Evolutionary conservation across 1,284 basidiomycete genomes (phyloP).

Genomic region (Microbotryum silenes-acaulis): DNA sequence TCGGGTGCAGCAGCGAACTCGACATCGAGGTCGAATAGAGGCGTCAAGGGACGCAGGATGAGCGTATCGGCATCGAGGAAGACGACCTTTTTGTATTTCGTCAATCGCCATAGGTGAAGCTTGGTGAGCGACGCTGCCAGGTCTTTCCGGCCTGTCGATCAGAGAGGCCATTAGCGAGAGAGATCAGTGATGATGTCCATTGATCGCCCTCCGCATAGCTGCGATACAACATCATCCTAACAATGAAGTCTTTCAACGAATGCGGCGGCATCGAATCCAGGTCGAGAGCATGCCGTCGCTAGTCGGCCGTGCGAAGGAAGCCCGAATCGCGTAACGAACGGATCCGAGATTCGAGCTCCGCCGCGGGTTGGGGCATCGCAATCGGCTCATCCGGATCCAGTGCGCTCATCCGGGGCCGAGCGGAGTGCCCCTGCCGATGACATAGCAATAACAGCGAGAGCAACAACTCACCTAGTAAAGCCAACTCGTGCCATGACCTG

Average conservation of each 20-base stretch:
- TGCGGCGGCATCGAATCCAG: not conserved
- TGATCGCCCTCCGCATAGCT: not conserved
- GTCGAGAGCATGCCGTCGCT: not conserved
- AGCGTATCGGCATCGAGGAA: conserved; percentile 96
- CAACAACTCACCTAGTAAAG: conserved; percentile 65
- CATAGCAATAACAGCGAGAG: too few relatives aligned
- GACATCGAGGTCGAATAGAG: conserved; percentile 69
- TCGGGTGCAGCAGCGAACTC: conserved; percentile 75
- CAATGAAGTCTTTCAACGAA: not conserved
- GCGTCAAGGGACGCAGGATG: conserved; percentile 74
- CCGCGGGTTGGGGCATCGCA: too few relatives aligned
- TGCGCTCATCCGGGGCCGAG: too few relatives aligned
- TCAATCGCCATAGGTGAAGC: conserved; percentile 85
- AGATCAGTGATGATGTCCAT: not conserved
- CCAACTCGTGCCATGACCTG: conserved; percentile 52
- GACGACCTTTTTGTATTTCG: conserved; percentile 76
- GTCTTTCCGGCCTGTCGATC: conserved; percentile 71
- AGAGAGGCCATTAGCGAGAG: not conserved
- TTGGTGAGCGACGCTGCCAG: conserved; percentile 88
- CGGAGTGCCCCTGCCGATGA: too few relatives aligned
- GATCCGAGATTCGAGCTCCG: too few relatives aligned
- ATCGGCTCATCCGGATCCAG: too few relatives aligned
- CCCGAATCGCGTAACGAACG: too few relatives aligned
- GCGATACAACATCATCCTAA: not conserved
- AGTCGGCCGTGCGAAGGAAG: too few relatives aligned